Evolutionary conservation across 139 green algal genomes (phyloP).

Genomic region (Chlorella ohadii): DNA sequence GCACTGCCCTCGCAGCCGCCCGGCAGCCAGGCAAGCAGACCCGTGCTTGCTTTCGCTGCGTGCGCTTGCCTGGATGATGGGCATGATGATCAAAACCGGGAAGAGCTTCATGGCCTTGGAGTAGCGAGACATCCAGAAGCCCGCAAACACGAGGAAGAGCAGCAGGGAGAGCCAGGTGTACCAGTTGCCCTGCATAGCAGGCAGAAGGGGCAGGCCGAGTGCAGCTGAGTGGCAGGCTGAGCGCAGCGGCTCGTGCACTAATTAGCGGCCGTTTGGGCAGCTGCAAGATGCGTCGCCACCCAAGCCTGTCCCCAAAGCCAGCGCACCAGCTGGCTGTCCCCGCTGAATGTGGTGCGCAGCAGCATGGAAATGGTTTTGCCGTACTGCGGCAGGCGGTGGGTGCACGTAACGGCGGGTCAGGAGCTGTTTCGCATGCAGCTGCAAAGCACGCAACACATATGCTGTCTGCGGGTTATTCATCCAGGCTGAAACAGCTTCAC

Average conservation of each 20-base stretch:
- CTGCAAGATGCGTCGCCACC: no score
- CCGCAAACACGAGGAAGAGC: slow-evolving; percentile 72
- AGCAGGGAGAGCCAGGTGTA: slow-evolving; percentile 82
- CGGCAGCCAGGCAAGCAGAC: no score
- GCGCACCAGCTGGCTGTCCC: slow-evolving; percentile 72
- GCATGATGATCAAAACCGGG: slow-evolving; percentile 87
- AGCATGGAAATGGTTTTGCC: slow-evolving; percentile 86
- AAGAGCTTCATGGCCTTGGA: slow-evolving; percentile 84
- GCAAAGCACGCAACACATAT: no score
- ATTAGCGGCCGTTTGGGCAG: neutral
- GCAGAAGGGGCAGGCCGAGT: no score
- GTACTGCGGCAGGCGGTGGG: slow-evolving; percentile 48
- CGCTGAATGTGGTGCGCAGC: slow-evolving; percentile 73
- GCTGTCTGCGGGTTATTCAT: no score
- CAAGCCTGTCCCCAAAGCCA: neutral
- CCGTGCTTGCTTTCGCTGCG: no score
- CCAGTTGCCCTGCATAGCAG: slow-evolving; percentile 57
- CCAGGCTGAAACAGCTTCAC: no score
- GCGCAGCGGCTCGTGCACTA: neutral
- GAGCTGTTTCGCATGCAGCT: no score
- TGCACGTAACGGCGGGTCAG: no score
- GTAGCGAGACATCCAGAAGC: slow-evolving; percentile 79
- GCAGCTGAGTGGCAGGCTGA: no score
- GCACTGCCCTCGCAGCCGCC: no score
- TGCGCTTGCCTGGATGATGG: slow-evolving; percentile 62